phyloP scores from a whole-genome alignment of 73 alveolate genomes.

The Symbiodinium natans region DNA sequence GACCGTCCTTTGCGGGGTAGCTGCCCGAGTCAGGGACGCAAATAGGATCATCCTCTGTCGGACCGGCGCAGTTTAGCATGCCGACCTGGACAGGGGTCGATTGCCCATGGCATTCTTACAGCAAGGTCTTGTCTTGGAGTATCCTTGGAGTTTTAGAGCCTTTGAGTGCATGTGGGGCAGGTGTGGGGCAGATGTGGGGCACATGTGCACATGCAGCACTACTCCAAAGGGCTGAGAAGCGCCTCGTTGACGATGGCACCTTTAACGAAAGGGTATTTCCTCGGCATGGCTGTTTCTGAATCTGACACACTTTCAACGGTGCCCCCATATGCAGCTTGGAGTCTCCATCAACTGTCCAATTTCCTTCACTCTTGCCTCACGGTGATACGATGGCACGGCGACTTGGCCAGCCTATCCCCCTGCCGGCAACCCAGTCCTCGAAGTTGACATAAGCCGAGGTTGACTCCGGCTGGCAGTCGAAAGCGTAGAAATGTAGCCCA shows the following conservation, averaged over 20 bases:
- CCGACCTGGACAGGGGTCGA: constrained; percentile 23
- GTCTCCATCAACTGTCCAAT: constrained; percentile 50
- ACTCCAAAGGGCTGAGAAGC: too few relatives aligned
- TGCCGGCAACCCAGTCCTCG: background rate
- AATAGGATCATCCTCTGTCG: constrained; percentile 75
- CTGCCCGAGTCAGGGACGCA: constrained; percentile 90
- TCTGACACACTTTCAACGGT: too few relatives aligned
- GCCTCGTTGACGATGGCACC: constrained; percentile 93
- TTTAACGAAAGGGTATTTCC: constrained; percentile 54
- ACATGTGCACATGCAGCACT: too few relatives aligned
- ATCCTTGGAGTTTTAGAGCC: too few relatives aligned
- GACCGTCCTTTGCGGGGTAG: constrained; percentile 67
- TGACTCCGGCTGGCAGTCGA: constrained; percentile 59
- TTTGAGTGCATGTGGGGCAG: too few relatives aligned
- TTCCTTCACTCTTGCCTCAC: constrained; percentile 45
- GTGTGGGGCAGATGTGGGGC: too few relatives aligned
- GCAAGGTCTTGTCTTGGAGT: too few relatives aligned
- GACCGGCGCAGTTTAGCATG: constrained; percentile 71
- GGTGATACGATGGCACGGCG: too few relatives aligned
- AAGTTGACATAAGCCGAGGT: background rate
- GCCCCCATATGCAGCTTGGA: background rate
- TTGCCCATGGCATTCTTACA: too few relatives aligned
- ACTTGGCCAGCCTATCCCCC: too few relatives aligned
- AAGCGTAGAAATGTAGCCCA: constrained; percentile 78
- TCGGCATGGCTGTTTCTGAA: background rate